Evolutionary conservation across 768 basidiomycete species (phyloP).

Genomic region (Fibroporia radiculosa): DNA sequence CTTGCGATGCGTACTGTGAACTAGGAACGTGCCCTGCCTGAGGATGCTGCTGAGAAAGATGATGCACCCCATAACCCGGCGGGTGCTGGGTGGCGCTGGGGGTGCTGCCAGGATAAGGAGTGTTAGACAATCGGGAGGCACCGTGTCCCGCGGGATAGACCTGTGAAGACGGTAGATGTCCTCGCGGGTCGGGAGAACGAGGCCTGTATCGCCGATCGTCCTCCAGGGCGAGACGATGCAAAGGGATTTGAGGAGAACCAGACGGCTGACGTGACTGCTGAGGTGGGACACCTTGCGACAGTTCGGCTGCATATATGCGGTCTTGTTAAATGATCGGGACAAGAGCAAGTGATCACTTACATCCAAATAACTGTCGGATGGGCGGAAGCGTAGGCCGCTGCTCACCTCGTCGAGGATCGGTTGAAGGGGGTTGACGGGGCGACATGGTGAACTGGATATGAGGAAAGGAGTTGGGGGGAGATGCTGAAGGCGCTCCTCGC

Average conservation of each 20-base stretch:
- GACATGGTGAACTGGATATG: no score
- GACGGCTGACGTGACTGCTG: slow-evolving; percentile 14
- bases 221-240: slow-evolving; percentile 14
- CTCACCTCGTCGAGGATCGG: slow-evolving; percentile 15
- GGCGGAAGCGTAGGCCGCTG: slow-evolving; percentile 61
- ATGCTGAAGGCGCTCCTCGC: no score
- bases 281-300: slow-evolving; percentile 19
- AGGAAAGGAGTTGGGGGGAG: no score
- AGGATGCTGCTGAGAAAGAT: slow-evolving; percentile 10
- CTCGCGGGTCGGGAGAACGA: slow-evolving; percentile 10
- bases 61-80: slow-evolving; percentile 7
- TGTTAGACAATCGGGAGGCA: slow-evolving; percentile 5
- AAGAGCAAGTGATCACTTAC: slow-evolving; percentile 26
- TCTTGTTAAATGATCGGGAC: neutral
- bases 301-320: slow-evolving; percentile 11
- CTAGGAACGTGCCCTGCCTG: slow-evolving; percentile 7
- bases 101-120: slow-evolving; percentile 10
- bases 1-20: slow-evolving; percentile 5
- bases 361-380: slow-evolving; percentile 62
- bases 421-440: slow-evolving; percentile 15
- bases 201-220: slow-evolving; percentile 15
- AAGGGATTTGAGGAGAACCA: slow-evolving; percentile 17
- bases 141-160: slow-evolving; percentile 8
- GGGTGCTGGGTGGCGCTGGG: slow-evolving; percentile 13
- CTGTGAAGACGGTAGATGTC: slow-evolving; percentile 10